Evolutionary conservation across 805 yeast genomes (phyloP).

Genomic region (Komagataella mondaviorum): DNA sequence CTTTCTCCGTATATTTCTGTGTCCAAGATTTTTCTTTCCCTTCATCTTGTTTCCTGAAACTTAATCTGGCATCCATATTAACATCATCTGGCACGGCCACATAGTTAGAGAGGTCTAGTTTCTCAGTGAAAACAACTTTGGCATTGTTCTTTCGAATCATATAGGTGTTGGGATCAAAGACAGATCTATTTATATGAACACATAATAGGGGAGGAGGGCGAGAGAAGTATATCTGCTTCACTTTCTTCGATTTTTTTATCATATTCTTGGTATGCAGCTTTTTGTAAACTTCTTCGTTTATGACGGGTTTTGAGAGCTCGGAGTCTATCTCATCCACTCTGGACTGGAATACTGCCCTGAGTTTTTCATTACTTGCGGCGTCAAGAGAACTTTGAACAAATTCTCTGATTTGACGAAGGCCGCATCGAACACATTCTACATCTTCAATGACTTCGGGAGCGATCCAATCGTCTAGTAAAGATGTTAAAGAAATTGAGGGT

Average conservation of each 20-base stretch:
- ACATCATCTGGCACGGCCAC: slow-evolving; percentile 57
- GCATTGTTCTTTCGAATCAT: slow-evolving; percentile 77
- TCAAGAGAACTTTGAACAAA: slow-evolving; percentile 28
- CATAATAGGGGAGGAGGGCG: slow-evolving; percentile 76
- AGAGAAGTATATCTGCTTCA: slow-evolving; percentile 69
- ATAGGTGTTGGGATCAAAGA: slow-evolving; percentile 78
- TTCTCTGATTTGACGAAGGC: slow-evolving; percentile 46
- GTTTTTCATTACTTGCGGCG: slow-evolving; percentile 10
- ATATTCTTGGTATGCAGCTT: slow-evolving; percentile 61
- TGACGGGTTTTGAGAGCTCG: slow-evolving; percentile 52
- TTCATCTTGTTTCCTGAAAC: slow-evolving; percentile 54
- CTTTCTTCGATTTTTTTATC: slow-evolving; percentile 64
- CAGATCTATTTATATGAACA: slow-evolving; percentile 86
- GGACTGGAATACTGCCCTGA: slow-evolving; percentile 20
- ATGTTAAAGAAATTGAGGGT: slow-evolving; percentile 29
- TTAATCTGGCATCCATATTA: slow-evolving; percentile 67
- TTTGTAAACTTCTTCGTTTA: slow-evolving; percentile 70
- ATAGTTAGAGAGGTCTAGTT: slow-evolving; percentile 53
- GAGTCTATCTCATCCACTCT: slow-evolving; percentile 34
- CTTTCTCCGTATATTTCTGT: slow-evolving; percentile 4
- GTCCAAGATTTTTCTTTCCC: slow-evolving; percentile 5
- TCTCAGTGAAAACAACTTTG: slow-evolving; percentile 61
- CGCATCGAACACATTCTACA: slow-evolving; percentile 92
- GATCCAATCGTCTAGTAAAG: slow-evolving; percentile 51
- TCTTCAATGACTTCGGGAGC: slow-evolving; percentile 81